These are phyloP conservation scores for Phaffomyces antillensis DNA, from an alignment of 805 yeast species.

Conservation along the genomic window DNA sequence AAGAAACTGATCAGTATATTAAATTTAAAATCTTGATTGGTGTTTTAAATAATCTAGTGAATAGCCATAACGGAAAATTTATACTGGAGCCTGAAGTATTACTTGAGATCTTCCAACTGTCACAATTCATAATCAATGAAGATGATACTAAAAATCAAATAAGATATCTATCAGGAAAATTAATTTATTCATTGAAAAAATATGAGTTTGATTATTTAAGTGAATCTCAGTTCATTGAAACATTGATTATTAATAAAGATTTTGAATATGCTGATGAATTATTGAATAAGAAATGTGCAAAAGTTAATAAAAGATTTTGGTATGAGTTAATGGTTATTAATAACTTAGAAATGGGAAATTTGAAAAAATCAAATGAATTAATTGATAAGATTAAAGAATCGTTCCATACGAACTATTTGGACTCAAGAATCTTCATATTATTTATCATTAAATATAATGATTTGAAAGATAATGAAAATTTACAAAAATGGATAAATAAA, in stretches of 20 bases:
- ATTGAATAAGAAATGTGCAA: constrained; percentile 28
- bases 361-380: constrained; percentile 30
- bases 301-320: constrained; percentile 45
- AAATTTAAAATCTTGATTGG: constrained; percentile 12
- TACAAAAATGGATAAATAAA: constrained; percentile 27
- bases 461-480: constrained; percentile 21
- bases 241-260: constrained; percentile 30
- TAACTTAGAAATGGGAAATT: constrained; percentile 27
- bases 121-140: constrained; percentile 32
- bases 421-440: constrained; percentile 29
- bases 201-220: constrained; percentile 43
- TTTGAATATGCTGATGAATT: constrained; percentile 31
- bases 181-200: constrained; percentile 35
- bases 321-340: constrained; percentile 40
- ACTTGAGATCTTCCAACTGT: constrained; percentile 32
- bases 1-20: constrained; percentile 10
- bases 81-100: constrained; percentile 26
- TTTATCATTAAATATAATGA: constrained; percentile 29
- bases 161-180: constrained; percentile 33
- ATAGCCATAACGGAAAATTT: constrained; percentile 3
- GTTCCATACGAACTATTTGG: constrained; percentile 27
- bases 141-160: constrained; percentile 26
- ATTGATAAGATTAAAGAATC: constrained; percentile 23
- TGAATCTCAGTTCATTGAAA: constrained; percentile 42
- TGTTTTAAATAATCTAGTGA: constrained; percentile 10